Base-by-base conservation (phyloP, 192 early-diverging fungal species). In the Rhizophagus clarus region DNA sequence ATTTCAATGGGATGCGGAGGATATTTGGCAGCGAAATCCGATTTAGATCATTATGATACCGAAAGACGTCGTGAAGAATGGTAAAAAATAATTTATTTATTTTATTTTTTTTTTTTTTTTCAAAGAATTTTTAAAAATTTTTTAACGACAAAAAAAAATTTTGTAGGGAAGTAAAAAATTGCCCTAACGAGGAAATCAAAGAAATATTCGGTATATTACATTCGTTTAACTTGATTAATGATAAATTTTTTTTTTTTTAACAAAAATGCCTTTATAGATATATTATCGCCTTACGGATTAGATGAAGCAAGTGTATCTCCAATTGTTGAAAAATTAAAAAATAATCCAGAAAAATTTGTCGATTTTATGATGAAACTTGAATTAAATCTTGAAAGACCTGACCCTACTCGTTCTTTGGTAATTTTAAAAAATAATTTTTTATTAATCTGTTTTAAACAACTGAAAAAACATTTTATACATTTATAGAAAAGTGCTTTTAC, bases 341-440 rank as follows among this genome's bases (percentile, higher is more conserved):
- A 72, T 12, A 80, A 93, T 82, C 88, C 88, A 26, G 84, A 85
- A 22, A 83, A 86, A 67, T 91, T 88, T 86, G 89, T 93, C 31
- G 90, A 93, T 62, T 93, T 93, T 70, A 93, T 93, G 92, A 93
- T 93, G 92, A 85, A 88, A 67, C 90, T 91, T 81, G 90, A 93
- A 82, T 80, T 93, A 34, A 81, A 82, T 42, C 80, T 93, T 40
- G 89, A 91, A 69, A 87, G 83, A 72, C 91, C 91, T 22, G 85
- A 89, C 72, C 77, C 84, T n/a, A 82, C 81, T 63, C 85, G 90
- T 15, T 82, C 87, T 24, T 88, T 87, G 87, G 85, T 90, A 79
- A 80, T 62, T 76, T 37, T 62, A 24, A 6, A 24, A 6, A 42
- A 64, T 64, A n/a, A 20, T 34, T 32, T 61, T n/a, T n/a, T n/a